Percentiles rank a stretch among this genome's conserved stretches.
These are phyloP conservation scores for Tephrocybe rancida DNA, from an alignment of 768 basidiomycete genomes.

Conservation along the genomic window DNA sequence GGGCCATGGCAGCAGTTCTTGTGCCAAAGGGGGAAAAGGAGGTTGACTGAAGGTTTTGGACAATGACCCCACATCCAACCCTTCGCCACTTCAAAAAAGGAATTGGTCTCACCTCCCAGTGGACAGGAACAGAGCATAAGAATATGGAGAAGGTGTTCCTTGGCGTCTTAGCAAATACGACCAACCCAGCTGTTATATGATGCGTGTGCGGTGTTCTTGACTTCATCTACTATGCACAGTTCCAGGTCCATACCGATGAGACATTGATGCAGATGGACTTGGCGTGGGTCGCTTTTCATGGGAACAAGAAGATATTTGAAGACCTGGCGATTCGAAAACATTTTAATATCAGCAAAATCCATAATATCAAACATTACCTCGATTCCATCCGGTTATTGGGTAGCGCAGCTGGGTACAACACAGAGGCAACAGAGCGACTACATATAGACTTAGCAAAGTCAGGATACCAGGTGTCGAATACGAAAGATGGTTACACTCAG, in stretches of 20 bases:
- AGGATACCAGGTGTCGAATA: slow-evolving; percentile 30
- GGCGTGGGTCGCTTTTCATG: slow-evolving; percentile 31
- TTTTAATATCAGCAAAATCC: slow-evolving; percentile 42
- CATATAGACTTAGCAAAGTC: slow-evolving; percentile 31
- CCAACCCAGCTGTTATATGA: slow-evolving; percentile 27
- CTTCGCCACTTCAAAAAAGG: slow-evolving; percentile 45
- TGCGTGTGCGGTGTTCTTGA: slow-evolving; percentile 17
- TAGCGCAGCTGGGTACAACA: slow-evolving; percentile 33
- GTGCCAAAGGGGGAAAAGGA: slow-evolving; percentile 20
- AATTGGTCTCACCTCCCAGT: slow-evolving; percentile 34
- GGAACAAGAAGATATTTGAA: slow-evolving; percentile 30
- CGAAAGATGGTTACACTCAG: slow-evolving; percentile 23
- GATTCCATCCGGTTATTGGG: slow-evolving; percentile 28
- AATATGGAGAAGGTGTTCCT: slow-evolving; percentile 27
- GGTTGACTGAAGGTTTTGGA: slow-evolving; percentile 31
- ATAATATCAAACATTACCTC: slow-evolving; percentile 32
- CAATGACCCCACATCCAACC: no score
- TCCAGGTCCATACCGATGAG: slow-evolving; percentile 26
- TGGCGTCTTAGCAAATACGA: slow-evolving; percentile 30
- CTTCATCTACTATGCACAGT: slow-evolving; percentile 35
- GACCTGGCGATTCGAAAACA: slow-evolving; percentile 25
- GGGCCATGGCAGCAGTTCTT: slow-evolving; percentile 21
- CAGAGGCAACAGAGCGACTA: slow-evolving; percentile 32
- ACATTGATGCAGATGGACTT: slow-evolving; percentile 25
- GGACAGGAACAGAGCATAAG: slow-evolving; percentile 38